Evolutionary conservation across 257 asterid species (phyloP).

Genomic region (Coffea canephora): DNA sequence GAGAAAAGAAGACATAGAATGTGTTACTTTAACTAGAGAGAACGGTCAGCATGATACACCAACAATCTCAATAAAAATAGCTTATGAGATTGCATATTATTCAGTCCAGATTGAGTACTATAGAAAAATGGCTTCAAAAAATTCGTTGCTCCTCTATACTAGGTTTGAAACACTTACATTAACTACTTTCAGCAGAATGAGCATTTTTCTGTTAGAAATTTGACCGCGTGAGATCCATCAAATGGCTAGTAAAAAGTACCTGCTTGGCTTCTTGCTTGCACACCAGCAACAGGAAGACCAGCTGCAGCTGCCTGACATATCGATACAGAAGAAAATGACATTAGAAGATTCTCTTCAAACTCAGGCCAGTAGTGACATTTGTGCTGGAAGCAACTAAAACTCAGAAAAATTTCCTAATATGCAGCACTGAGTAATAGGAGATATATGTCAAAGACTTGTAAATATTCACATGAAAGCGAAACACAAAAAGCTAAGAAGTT

Average conservation of each 20-base stretch:
- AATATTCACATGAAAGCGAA: not conserved
- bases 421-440: not conserved
- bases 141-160: not conserved
- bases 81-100: not conserved
- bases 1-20: not conserved
- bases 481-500: not conserved
- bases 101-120: not conserved
- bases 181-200: not conserved
- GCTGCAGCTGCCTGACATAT: conserved; percentile 48
- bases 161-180: not conserved
- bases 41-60: not conserved
- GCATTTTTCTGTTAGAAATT: no score
- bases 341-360: not conserved
- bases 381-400: not conserved
- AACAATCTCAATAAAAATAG: not conserved
- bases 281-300: conserved; percentile 32
- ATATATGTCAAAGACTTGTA: not conserved
- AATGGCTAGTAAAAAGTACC: conserved; percentile 37
- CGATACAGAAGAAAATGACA: not conserved
- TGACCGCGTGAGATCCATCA: not conserved
- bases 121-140: not conserved
- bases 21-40: not conserved
- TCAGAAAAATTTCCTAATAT: not conserved
- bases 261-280: conserved; percentile 26
- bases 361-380: not conserved